Evolutionary conservation across 768 basidiomycete species (phyloP).

Genomic region (Mycena olivaceomarginata): DNA sequence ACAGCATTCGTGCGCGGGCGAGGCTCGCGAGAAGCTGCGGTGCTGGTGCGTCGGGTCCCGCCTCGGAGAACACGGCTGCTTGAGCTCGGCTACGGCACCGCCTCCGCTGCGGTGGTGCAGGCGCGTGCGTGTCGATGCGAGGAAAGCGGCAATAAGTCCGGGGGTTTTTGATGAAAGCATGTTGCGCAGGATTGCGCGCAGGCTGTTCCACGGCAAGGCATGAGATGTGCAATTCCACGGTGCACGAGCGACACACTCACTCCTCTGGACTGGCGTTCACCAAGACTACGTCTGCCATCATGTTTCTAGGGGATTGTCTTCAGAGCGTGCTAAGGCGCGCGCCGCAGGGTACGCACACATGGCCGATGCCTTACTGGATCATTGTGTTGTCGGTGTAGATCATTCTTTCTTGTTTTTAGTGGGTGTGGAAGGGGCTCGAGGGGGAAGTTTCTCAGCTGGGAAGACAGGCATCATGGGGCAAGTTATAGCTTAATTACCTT

Average conservation of each 20-base stretch:
- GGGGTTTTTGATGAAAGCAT: slow-evolving; percentile 85
- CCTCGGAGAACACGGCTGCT: slow-evolving; percentile 60
- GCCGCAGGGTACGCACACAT: slow-evolving; percentile 73
- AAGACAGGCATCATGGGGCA: background rate
- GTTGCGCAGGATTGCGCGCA: slow-evolving; percentile 83
- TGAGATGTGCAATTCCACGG: background rate
- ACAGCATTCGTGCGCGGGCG: slow-evolving; percentile 79
- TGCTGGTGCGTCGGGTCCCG: slow-evolving; percentile 64
- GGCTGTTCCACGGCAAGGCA: slow-evolving; percentile 60
- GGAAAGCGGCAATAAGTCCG: slow-evolving; percentile 76
- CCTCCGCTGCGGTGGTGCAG: slow-evolving; percentile 54
- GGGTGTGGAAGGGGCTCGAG: background rate
- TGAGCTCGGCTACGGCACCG: slow-evolving; percentile 68
- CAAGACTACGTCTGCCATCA: slow-evolving; percentile 88
- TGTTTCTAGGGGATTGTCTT: slow-evolving; percentile 65
- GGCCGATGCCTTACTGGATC: slow-evolving; percentile 62
- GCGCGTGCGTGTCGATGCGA: slow-evolving; percentile 70
- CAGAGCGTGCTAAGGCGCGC: slow-evolving; percentile 12
- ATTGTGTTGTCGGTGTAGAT: background rate
- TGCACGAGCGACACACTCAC: slow-evolving; percentile 61
- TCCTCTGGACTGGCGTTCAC: slow-evolving; percentile 86
- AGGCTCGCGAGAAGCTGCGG: slow-evolving; percentile 72
- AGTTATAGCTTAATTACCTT: background rate
- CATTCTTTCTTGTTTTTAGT: background rate
- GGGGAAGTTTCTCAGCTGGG: too few species aligned